Percentiles rank a stretch among this genome's conserved stretches.
phyloP scores from a whole-genome alignment of 1,139 yeast genomes.

The Pichia sp. region DNA sequence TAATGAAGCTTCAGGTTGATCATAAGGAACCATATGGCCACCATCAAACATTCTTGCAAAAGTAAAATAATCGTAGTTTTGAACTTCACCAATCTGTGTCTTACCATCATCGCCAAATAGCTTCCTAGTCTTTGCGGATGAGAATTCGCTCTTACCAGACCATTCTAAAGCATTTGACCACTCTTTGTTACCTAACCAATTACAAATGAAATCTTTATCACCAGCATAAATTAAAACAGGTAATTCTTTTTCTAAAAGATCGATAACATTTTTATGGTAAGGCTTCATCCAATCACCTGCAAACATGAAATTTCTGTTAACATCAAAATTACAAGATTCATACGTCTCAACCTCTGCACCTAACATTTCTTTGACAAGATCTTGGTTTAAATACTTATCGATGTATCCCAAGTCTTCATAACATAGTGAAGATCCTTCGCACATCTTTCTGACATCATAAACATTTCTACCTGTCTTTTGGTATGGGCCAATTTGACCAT shows the following conservation, averaged over 20 bases:
- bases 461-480: slow-evolving; percentile 87
- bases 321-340: slow-evolving; percentile 79
- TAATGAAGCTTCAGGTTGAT: slow-evolving; percentile 42
- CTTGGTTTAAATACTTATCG: slow-evolving; percentile 62
- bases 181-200: slow-evolving; percentile 84
- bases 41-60: slow-evolving; percentile 60
- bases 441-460: slow-evolving; percentile 82
- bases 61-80: slow-evolving; percentile 50
- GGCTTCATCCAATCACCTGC: slow-evolving; percentile 95
- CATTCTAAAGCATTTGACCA: slow-evolving; percentile 69
- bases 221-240: slow-evolving; percentile 80
- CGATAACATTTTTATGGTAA: slow-evolving; percentile 53
- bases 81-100: slow-evolving; percentile 49
- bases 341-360: slow-evolving; percentile 89
- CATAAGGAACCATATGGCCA: slow-evolving; percentile 60
- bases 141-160: slow-evolving; percentile 52
- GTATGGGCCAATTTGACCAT: slow-evolving; percentile 77
- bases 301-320: slow-evolving; percentile 74
- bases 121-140: slow-evolving; percentile 35
- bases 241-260: slow-evolving; percentile 45
- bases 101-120: slow-evolving; percentile 35
- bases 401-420: slow-evolving; percentile 65
- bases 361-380: slow-evolving; percentile 64
- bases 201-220: slow-evolving; percentile 80
- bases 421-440: slow-evolving; percentile 76